Conservation (phyloP, 257 asterid genomes). For the Rhazya stricta region DNA sequence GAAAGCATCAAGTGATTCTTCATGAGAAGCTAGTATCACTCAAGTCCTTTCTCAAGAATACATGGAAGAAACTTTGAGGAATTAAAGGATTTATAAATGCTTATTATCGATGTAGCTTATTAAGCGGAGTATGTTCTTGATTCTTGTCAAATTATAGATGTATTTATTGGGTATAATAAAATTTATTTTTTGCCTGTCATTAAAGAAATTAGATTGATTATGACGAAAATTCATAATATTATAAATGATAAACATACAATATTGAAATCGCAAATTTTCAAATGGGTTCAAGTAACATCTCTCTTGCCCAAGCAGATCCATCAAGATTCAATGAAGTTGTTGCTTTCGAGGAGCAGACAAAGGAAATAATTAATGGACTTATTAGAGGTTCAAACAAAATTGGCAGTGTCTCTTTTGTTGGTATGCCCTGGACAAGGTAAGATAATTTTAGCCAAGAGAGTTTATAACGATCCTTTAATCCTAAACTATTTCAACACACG, state of each 20-base stretch:
- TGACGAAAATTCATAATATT: not conserved
- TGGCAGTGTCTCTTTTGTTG: no score
- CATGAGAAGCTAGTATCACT: not conserved
- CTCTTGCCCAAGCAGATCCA: not conserved
- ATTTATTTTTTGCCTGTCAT: not conserved
- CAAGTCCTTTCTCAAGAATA: not conserved
- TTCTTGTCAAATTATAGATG: not conserved
- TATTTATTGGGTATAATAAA: conserved; percentile 2
- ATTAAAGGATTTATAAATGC: not conserved
- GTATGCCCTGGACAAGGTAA: no score
- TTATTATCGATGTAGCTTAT: not conserved
- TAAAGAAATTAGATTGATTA: conserved; percentile 2
- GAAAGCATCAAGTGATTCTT: not conserved
- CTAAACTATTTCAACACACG: not conserved
- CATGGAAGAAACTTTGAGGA: not conserved
- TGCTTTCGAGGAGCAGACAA: conserved; percentile 3
- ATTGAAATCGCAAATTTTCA: not conserved
- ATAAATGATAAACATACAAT: no score
- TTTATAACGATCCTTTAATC: not conserved
- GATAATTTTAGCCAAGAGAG: no score
- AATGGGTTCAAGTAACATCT: not conserved
- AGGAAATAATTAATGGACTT: not conserved
- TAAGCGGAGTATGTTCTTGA: conserved; percentile 1
- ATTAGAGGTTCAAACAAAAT: no score
- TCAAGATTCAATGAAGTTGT: not conserved